These are phyloP conservation scores for Limonium bicolor DNA, from an alignment of 148 eudicot species.

Conservation along the genomic window DNA sequence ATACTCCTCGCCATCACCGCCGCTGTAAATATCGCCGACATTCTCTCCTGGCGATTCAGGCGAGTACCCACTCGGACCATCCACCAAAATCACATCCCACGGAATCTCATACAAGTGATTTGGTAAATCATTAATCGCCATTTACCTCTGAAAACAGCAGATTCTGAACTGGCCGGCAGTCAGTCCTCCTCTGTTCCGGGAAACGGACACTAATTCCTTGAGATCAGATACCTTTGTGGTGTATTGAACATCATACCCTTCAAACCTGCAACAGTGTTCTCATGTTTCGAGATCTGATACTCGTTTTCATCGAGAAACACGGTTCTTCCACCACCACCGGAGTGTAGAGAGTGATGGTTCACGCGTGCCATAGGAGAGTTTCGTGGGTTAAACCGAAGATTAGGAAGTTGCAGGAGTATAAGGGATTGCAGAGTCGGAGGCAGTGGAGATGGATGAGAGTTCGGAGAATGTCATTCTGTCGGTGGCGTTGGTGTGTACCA, in stretches of 20 bases:
- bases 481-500: slow-evolving; percentile 16
- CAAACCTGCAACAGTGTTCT: slow-evolving; percentile 37
- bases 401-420: slow-evolving; percentile 33
- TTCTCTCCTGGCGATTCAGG: slow-evolving; percentile 47
- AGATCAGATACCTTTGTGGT: slow-evolving; percentile 33
- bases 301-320: slow-evolving; percentile 61
- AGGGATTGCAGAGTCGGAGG: not conserved
- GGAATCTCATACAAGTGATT: slow-evolving; percentile 54
- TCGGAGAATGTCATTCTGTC: not conserved
- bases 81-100: slow-evolving; percentile 75
- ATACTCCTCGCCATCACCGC: slow-evolving; percentile 64
- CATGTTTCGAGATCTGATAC: slow-evolving; percentile 26
- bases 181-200: slow-evolving; percentile 10
- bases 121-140: slow-evolving; percentile 69
- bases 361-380: slow-evolving; percentile 64
- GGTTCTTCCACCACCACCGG: slow-evolving; percentile 43
- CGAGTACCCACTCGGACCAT: slow-evolving; percentile 61
- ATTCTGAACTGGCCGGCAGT: slow-evolving; percentile 64
- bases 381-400: slow-evolving; percentile 83
- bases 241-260: slow-evolving; percentile 70
- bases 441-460: not conserved
- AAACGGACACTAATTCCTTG: slow-evolving; percentile 16
- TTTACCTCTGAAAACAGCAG: slow-evolving; percentile 62
- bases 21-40: slow-evolving; percentile 62
- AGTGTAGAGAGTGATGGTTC: too few relatives aligned